Base-by-base conservation (phyloP, 257 asterid genomes). In the Dorcoceras hygrometricum region DNA sequence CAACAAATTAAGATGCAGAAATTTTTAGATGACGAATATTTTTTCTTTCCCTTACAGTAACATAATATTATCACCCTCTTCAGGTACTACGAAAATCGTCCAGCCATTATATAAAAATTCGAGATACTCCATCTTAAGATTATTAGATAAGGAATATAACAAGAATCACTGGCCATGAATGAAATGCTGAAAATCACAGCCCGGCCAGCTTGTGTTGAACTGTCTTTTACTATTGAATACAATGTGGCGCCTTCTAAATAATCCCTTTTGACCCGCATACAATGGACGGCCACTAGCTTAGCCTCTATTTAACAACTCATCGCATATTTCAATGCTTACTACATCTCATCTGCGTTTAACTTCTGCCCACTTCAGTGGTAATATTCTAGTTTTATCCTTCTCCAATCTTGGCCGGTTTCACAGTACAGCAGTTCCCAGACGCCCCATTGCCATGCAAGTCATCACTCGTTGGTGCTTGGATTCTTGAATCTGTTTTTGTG, bases 161-260 rank as follows among this genome's bases (percentile, higher is more conserved):
- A 14, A 46, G 22, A 46, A 46, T 46, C 22, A 46, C 8, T 46
- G 54, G 54, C 54, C 53, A 46, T 46, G 54, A 46, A 46, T 18
- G 8, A 46, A 46, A 46, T 46, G 22, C 54, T 46, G 54, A 7
- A 46, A 46, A 46, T 46, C 50, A 39, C 19, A 39, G 50, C 50
- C 54, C 54, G 3, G 80, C 81, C 83, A 81, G 81, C 83, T 77
- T 43, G 69, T 63, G 59, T 55, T 68, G 66, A 75, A 75, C 77
- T 81, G 77, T 74, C 66, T 56, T 43, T 57, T 22, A n/a, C 60
- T 46, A 18, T 46, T 46, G 54, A 46, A 46, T 46, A 18, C 54
- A 0, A 46, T 46, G 54, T 46, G 22, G 54, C 54, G 22, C 22
- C 1, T 43, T 43, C 43, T 9, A 9, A 34, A 34, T 2, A n/a